These are phyloP conservation scores for Clathrospora elynae DNA, from an alignment of 2,329 filamentous ascomycete genomes.

Conservation along the genomic window DNA sequence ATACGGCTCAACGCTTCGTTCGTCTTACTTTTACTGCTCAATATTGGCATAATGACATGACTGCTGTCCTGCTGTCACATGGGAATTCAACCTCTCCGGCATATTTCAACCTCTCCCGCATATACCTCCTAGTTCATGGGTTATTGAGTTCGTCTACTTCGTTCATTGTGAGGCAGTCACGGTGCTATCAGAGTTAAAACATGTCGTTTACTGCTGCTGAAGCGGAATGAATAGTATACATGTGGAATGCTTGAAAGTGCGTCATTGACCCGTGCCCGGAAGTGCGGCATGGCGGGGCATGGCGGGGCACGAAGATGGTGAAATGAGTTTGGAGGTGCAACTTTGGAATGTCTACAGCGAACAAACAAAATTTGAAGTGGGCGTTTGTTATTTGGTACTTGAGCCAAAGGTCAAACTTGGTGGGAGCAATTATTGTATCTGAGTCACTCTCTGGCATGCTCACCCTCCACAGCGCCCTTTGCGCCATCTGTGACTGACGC, in stretches of 20 bases:
- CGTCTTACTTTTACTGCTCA: slow-evolving; percentile 7
- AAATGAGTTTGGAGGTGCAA: background rate
- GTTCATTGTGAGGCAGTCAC: no score
- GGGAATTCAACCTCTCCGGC: slow-evolving; percentile 11
- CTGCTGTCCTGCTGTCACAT: background rate
- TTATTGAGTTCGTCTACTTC: no score
- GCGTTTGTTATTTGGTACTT: no score
- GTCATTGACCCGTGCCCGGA: slow-evolving; percentile 20
- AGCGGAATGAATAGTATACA: no score
- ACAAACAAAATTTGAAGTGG: background rate
- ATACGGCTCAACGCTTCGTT: slow-evolving; percentile 14
- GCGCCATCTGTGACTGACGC: slow-evolving; percentile 6
- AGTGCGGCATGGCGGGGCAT: slow-evolving; percentile 24
- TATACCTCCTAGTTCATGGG: background rate
- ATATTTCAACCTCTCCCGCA: no score
- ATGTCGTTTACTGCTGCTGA: no score
- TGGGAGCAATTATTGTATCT: no score
- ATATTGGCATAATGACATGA: slow-evolving; percentile 5
- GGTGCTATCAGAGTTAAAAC: no score
- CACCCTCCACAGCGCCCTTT: background rate
- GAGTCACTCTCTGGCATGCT: slow-evolving; percentile 1
- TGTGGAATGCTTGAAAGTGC: slow-evolving; percentile 5
- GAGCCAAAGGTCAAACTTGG: no score
- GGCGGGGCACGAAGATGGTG: slow-evolving; percentile 19
- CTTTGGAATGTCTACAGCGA: background rate